These are phyloP conservation scores for Hemileia vastatrix DNA, from an alignment of 1,284 basidiomycete genomes.

Conservation along the genomic window DNA sequence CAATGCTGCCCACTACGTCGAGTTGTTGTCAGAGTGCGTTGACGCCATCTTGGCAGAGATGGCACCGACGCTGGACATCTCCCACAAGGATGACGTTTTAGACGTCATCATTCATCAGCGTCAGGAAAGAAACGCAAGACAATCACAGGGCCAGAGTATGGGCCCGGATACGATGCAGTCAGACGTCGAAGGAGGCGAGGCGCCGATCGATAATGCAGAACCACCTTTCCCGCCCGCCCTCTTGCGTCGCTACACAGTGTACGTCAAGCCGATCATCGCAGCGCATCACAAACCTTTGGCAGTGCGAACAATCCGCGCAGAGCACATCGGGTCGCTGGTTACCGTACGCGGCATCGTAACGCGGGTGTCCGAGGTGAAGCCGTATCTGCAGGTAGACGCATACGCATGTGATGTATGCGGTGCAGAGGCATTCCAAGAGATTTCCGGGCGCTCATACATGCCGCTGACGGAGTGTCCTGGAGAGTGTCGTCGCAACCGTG, in stretches of 20 bases:
- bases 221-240: conserved; percentile 75
- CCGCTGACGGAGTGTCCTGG: conserved; percentile 79
- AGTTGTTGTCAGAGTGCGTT: conserved; percentile 78
- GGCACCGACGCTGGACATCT: conserved; percentile 83
- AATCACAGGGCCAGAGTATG: too few relatives aligned
- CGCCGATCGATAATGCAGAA: conserved; percentile 42
- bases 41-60: conserved; percentile 73
- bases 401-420: conserved; percentile 98
- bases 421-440: conserved; percentile 96
- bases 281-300: conserved; percentile 57
- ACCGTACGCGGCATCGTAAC: conserved; percentile 96
- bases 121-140: conserved; percentile 74
- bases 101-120: conserved; percentile 93
- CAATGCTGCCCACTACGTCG: conserved; percentile 82
- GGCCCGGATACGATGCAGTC: too few relatives aligned
- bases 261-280: conserved; percentile 78
- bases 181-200: conserved; percentile 53
- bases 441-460: conserved; percentile 78
- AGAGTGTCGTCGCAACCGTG: conserved; percentile 81
- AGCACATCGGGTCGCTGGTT: conserved; percentile 78
- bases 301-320: conserved; percentile 77
- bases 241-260: conserved; percentile 92
- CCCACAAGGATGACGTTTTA: conserved; percentile 67
- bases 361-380: conserved; percentile 96
- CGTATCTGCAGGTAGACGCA: conserved; percentile 88